phyloP scores from a whole-genome alignment of 2,329 filamentous ascomycete species.

The Ampelomyces quisqualis region DNA sequence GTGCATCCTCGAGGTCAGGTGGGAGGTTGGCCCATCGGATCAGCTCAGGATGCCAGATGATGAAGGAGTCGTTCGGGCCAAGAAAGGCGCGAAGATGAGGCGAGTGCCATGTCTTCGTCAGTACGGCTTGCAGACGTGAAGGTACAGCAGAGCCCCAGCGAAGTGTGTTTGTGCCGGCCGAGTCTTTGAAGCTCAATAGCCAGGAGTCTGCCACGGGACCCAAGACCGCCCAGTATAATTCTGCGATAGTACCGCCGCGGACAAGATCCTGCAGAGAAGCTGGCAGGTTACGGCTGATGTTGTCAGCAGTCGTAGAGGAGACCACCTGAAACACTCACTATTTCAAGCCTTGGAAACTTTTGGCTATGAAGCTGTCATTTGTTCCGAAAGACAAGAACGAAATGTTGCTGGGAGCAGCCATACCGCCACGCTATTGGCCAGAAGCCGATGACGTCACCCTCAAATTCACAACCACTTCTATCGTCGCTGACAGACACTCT shows the following conservation, averaged over 20 bases:
- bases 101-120: constrained; percentile 31
- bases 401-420: constrained; percentile 26
- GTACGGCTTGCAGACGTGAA: constrained; percentile 18
- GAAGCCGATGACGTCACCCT: constrained; percentile 31
- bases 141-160: constrained; percentile 33
- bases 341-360: constrained; percentile 32
- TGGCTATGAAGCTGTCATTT: constrained; percentile 37
- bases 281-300: constrained; percentile 32
- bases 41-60: constrained; percentile 39
- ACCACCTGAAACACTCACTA: constrained; percentile 26
- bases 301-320: constrained; percentile 4
- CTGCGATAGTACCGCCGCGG: constrained; percentile 22
- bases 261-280: constrained; percentile 30
- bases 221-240: constrained; percentile 37
- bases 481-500: too few relatives aligned
- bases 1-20: constrained; percentile 26
- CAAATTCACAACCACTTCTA: too few relatives aligned
- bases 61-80: constrained; percentile 33
- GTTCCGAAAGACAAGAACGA: constrained; percentile 41
- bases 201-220: constrained; percentile 36
- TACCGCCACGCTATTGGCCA: constrained; percentile 32
- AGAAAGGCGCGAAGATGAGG: constrained; percentile 35
- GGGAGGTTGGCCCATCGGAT: constrained; percentile 38
- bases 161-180: constrained; percentile 26
- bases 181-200: constrained; percentile 37